Base-by-base conservation (phyloP, 805 yeast species). In the Cyberlindnera lachancei region DNA sequence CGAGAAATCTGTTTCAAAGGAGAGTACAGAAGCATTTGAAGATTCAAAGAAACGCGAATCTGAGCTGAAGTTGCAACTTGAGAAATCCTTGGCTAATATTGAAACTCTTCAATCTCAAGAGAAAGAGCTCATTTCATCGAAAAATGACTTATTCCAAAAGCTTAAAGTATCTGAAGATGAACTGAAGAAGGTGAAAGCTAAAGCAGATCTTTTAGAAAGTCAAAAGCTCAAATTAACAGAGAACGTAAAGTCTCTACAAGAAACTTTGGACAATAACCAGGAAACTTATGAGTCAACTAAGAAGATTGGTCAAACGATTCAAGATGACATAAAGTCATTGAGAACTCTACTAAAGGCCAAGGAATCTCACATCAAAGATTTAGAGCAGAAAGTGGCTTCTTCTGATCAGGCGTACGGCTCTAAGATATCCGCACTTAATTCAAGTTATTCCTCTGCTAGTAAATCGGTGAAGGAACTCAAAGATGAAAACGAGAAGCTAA, bases 1-100 rank as follows among this genome's bases (percentile, higher is more conserved):
- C 16, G 77, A 71, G 37, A 50, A 65, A 15, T 45, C 48, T 20
- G 48, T 59, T 12, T 62, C 76, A 15, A 56, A 64, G 21, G 68
- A 65, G 31, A 73, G 72, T 33, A 74, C 73, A 29, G 47, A 50
- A 3, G 51, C 61, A n/a, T 46, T 83, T 11, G 58, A 60, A 5
- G 52, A 59, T 9, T 55, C 73, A 7, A 66, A 66, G 36, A 43
- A 41, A 5, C 64, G 64, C 11, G 75, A 70, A 38, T 46, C 46
- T 4, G 53, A 52, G 15, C 37, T 61, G 10, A 42, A 51, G 27
- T 29, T 38, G 15, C 47, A 54, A 31, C 38, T 55, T 21, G 36
- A 40, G 7, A 43, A 47, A 15, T 46, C 53, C 5, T 22, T 46
- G 14, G 45, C 40, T 23, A 47, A 46, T 10, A 42, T 58, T 33